These are phyloP conservation scores for Tillandsia leiboldiana DNA, from an alignment of 176 grass and related monocot genomes.

Conservation along the genomic window DNA sequence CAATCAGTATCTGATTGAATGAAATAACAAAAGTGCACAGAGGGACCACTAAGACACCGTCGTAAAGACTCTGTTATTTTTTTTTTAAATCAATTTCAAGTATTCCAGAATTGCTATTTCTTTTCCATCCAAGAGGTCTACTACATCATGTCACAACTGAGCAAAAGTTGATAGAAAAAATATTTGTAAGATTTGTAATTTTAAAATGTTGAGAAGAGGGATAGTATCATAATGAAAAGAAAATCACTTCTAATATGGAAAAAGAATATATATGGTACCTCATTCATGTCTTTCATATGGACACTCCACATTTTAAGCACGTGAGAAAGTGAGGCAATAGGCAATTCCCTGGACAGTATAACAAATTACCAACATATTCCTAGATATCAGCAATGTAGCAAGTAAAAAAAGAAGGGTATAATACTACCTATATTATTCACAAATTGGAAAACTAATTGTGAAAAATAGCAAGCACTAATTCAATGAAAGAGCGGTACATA, in stretches of 20 bases:
- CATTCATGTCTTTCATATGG: slow-evolving; percentile 49
- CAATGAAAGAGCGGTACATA: too few relatives aligned
- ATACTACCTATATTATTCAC: neutral
- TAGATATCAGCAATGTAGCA: neutral
- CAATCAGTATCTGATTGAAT: too few relatives aligned
- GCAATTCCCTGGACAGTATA: slow-evolving; percentile 54
- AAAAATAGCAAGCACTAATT: too few relatives aligned
- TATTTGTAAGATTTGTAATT: neutral
- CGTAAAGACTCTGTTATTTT: neutral
- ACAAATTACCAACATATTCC: neutral
- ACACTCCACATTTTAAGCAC: slow-evolving; percentile 57
- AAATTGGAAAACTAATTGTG: too few relatives aligned
- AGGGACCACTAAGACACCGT: too few relatives aligned
- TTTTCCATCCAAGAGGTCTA: neutral
- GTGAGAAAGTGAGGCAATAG: slow-evolving; percentile 41
- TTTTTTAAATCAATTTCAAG: neutral
- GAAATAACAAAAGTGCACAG: too few relatives aligned
- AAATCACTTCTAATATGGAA: neutral
- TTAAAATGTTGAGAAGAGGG: slow-evolving; percentile 7
- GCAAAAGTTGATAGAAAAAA: neutral
- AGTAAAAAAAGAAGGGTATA: neutral
- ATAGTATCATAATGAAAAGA: slow-evolving; percentile 5
- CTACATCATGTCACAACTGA: neutral
- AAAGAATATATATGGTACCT: slow-evolving; percentile 37
- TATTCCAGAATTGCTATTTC: neutral